These are phyloP conservation scores for Lipomyces starkeyi DNA, from an alignment of 805 yeast genomes.

Conservation along the genomic window DNA sequence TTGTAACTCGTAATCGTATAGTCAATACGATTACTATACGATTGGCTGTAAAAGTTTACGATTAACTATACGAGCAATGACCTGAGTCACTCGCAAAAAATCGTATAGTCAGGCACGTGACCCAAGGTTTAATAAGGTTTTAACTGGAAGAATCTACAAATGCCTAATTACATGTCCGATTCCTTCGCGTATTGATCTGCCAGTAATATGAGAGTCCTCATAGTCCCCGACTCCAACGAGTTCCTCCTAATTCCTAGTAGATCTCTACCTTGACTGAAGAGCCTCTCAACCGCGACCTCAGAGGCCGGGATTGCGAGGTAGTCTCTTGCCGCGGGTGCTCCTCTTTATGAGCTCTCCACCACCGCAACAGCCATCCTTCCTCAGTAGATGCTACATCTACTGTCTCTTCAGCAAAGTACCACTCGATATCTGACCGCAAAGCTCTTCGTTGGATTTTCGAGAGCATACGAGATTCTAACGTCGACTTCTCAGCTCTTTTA, in stretches of 20 bases:
- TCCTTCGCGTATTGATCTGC: slow-evolving; percentile 6
- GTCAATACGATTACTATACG: slow-evolving; percentile 10
- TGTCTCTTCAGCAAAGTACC: background rate
- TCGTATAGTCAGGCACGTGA: slow-evolving; percentile 8
- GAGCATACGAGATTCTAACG: background rate
- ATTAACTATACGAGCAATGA: slow-evolving; percentile 7
- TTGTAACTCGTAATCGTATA: background rate
- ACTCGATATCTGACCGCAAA: background rate
- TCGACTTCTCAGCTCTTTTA: background rate
- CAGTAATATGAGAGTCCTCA: background rate
- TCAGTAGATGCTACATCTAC: slow-evolving; percentile 6
- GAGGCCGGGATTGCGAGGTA: slow-evolving; percentile 4
- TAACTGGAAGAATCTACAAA: background rate
- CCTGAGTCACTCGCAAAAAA: slow-evolving; percentile 3
- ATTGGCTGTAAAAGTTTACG: slow-evolving; percentile 4
- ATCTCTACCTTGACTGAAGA: slow-evolving; percentile 4
- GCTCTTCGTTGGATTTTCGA: background rate
- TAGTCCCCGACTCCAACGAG: slow-evolving; percentile 2
- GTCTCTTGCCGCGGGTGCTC: background rate
- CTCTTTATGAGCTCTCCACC: background rate
- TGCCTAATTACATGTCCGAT: slow-evolving; percentile 7
- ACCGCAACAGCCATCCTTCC: slow-evolving; percentile 4
- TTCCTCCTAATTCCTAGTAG: slow-evolving; percentile 1
- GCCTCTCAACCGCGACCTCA: slow-evolving; percentile 8
- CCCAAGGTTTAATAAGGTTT: too few relatives aligned